Evolutionary conservation across 768 basidiomycete species (phyloP).

Genomic region (Tulasnella sp.): DNA sequence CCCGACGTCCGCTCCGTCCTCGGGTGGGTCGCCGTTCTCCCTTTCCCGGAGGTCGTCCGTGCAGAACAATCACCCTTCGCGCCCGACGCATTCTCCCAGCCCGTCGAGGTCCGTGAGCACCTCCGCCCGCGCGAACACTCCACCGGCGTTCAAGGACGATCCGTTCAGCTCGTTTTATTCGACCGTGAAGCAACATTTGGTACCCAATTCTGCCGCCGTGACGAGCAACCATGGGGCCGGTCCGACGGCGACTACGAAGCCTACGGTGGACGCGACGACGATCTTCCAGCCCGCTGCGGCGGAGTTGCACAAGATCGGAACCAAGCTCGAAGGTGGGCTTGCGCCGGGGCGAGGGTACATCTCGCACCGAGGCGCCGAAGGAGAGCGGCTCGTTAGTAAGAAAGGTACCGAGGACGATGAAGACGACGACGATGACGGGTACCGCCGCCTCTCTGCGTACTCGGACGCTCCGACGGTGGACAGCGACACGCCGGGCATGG

Average conservation of each 20-base stretch:
- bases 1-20: background rate
- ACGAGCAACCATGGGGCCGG: no score
- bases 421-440: background rate
- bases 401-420: background rate
- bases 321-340: background rate
- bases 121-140: background rate
- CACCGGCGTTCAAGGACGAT: background rate
- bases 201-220: background rate
- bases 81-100: background rate
- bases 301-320: conserved; percentile 4
- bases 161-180: conserved; percentile 5
- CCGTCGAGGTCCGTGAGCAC: background rate
- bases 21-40: background rate
- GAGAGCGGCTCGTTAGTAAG: conserved; percentile 4
- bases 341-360: conserved; percentile 4
- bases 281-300: background rate
- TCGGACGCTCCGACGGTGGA: background rate
- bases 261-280: no score
- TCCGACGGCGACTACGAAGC: no score
- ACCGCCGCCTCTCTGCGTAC: background rate
- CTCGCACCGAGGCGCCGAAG: conserved; percentile 5
- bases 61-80: background rate
- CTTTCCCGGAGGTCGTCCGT: background rate
- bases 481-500: conserved; percentile 11
- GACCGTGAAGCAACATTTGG: background rate